Base-by-base conservation (phyloP, 352 stramenopile genomes). In the Thalassiosira mediterranea region DNA sequence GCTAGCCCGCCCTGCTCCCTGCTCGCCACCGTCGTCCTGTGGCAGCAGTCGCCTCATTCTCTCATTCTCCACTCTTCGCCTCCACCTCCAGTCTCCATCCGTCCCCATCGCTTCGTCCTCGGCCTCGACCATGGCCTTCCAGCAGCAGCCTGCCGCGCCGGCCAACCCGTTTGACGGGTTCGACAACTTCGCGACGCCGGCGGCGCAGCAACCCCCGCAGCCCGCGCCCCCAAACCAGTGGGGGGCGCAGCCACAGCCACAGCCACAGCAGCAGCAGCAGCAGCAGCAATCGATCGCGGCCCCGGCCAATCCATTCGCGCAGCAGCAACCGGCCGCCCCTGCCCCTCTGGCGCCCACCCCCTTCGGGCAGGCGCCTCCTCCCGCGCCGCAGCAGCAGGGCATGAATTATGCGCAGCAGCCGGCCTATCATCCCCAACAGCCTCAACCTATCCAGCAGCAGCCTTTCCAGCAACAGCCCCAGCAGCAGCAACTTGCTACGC, bases 131-230 rank as follows among this genome's bases (percentile, higher is more conserved):
- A 61, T 44, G 37, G 37, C 37, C 8, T 44, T 15, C 8, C 37
- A 8, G 8, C 37, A 44, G 37, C 37, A 44, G 37, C 37, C 52
- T n/a, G 34, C 47, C 32, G 44, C 31, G 23, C 70, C 63, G 17
- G 61, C 64, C 29, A 81, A 81, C 40, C 72, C 72, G 2, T 81
- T 81, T 32, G 72, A 81, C 56, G 72, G 72, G 46, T 81, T 81
- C 58, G 64, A 81, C 44, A 34, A 23, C 7, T 80, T 74, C 47
- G 13, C 62, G 7, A 48, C n/a, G 15, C 54, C 70, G 19, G 69
- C 52, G 8, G 40, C 61, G 17, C 66, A 68, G 38, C 53, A 15
- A 26, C 31, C 26, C 3, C 29, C 42, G 15, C 32, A 48, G 37
- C 47, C 28, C 5, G 32, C 19, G 2, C 8, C 37, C 8, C 15